A percentile compares a stretch with the other conserved stretches of the same genome.
Evolutionary conservation across 768 basidiomycete species (phyloP).

Genomic region (Sistotremastrum niveocremeum): DNA sequence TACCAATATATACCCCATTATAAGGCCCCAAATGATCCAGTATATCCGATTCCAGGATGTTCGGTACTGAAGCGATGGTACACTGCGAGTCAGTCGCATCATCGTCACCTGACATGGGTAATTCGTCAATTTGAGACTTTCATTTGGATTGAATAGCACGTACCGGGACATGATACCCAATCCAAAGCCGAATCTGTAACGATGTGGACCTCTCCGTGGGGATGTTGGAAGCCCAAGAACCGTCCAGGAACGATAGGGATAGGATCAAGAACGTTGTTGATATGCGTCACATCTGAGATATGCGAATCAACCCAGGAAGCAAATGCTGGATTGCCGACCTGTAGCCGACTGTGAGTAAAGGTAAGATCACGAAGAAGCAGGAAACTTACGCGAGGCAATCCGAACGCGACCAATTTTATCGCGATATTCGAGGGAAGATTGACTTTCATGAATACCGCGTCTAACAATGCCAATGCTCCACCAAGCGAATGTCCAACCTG

Average conservation of each 20-base stretch:
- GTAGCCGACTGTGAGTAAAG: too few species aligned
- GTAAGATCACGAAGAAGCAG: too few species aligned
- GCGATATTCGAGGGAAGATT: constrained; percentile 28
- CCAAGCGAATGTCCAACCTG: constrained; percentile 38
- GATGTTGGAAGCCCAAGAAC: constrained; percentile 36
- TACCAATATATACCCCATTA: constrained; percentile 43
- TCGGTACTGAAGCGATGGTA: constrained; percentile 39
- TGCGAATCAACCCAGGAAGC: constrained; percentile 33
- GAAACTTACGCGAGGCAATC: constrained; percentile 18
- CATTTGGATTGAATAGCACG: background rate
- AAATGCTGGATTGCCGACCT: constrained; percentile 30
- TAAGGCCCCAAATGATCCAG: constrained; percentile 46
- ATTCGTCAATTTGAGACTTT: too few species aligned
- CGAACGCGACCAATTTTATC: constrained; percentile 32
- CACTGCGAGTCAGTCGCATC: constrained; percentile 41
- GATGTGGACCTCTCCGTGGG: constrained; percentile 15
- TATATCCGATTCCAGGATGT: constrained; percentile 34
- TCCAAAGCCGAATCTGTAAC: constrained; percentile 11
- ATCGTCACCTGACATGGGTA: constrained; percentile 29
- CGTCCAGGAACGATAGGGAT: constrained; percentile 45
- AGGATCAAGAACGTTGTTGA: constrained; percentile 26
- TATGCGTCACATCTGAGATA: constrained; percentile 14
- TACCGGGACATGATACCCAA: constrained; percentile 30
- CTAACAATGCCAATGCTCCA: constrained; percentile 38
- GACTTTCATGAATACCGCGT: constrained; percentile 33